phyloP scores from a whole-genome alignment of 179 eudicot species.

The Actinidia arguta region DNA sequence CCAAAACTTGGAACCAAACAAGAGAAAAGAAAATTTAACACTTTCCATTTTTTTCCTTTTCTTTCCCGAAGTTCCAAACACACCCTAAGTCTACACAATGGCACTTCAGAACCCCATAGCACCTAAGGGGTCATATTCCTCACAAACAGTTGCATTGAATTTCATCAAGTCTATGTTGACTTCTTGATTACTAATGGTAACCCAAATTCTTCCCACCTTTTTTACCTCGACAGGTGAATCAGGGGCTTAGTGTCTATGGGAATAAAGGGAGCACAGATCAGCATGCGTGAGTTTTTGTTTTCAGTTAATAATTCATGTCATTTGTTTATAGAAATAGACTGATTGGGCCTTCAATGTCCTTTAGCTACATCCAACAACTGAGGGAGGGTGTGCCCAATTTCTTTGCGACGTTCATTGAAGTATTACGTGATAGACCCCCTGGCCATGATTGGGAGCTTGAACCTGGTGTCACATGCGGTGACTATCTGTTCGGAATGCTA shows the following conservation, averaged over 20 bases:
- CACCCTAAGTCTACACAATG: neutral
- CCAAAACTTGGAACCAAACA: no score
- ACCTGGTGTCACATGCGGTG: conserved; percentile 99
- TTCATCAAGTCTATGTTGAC: neutral
- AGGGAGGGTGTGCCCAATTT: conserved; percentile 99
- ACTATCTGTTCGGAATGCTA: conserved; percentile 96
- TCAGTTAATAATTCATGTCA: conserved; percentile 7
- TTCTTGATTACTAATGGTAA: neutral
- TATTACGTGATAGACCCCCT: conserved; percentile 94
- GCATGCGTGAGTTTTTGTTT: conserved; percentile 79
- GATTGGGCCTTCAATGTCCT: conserved; percentile 1
- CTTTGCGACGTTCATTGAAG: conserved; percentile 96
- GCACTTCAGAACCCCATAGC: neutral
- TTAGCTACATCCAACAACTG: conserved; percentile 95
- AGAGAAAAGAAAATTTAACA: no score
- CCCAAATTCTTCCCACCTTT: conserved; percentile 1
- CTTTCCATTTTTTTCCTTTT: no score
- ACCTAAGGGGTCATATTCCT: neutral
- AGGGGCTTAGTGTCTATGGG: conserved; percentile 91
- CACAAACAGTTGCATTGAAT: neutral
- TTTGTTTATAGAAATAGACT: neutral
- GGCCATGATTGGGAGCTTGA: conserved; percentile 99
- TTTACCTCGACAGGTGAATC: conserved; percentile 73
- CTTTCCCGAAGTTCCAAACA: no score
- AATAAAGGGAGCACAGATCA: conserved; percentile 99